phyloP scores from a whole-genome alignment of 495 filamentous ascomycete species.

The Trichocladium antarcticum region DNA sequence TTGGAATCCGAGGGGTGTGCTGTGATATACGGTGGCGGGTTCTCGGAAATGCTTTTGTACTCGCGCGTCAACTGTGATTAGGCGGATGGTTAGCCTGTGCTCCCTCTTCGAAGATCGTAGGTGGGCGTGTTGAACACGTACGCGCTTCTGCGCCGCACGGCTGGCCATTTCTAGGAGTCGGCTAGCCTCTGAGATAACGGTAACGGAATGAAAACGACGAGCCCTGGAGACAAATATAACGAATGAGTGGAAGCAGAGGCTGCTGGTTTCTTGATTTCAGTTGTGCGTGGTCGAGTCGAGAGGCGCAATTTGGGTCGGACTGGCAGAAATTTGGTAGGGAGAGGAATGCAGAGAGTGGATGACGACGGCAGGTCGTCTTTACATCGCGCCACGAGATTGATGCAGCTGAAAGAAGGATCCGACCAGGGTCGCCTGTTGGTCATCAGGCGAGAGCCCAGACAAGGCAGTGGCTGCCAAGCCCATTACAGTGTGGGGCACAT shows the following conservation, averaged over 20 bases:
- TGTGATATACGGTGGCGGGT: conserved; percentile 84
- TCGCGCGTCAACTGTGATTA: conserved; percentile 71
- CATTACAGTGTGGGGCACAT: too few species aligned
- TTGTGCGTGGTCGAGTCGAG: background rate
- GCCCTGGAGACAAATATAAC: conserved; percentile 1
- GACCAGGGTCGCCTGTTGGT: too few species aligned
- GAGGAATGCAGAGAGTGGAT: background rate
- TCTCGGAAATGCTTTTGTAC: conserved; percentile 84
- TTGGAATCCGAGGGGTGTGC: conserved; percentile 91
- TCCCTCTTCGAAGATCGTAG: background rate
- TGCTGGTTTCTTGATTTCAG: background rate
- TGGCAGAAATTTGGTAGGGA: background rate
- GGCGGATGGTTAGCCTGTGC: background rate
- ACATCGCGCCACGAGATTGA: background rate
- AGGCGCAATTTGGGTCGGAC: background rate
- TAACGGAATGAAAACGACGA: too few species aligned
- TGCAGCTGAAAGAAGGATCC: too few species aligned
- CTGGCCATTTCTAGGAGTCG: conserved; percentile 59
- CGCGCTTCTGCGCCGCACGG: conserved; percentile 71
- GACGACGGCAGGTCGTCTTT: background rate
- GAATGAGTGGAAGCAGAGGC: background rate
- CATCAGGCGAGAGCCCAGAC: too few species aligned
- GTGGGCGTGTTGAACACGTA: conserved; percentile 33
- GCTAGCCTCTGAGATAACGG: conserved; percentile 55
- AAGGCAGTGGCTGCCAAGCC: too few species aligned